Percentiles rank a stretch among this genome's conserved stretches.
Conservation (phyloP, 208 protist species). For the Willaertia magna region DNA sequence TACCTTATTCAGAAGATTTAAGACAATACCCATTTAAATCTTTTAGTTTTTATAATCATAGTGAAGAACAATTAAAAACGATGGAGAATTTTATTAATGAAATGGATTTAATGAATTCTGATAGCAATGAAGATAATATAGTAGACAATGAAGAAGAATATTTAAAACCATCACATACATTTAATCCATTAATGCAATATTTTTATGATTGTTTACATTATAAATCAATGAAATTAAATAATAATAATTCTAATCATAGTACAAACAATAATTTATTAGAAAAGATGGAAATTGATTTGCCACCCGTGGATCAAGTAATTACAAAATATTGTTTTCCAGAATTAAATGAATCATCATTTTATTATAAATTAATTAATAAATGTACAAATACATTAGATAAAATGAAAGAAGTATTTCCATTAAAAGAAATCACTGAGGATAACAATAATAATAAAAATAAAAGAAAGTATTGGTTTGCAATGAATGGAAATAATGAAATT, state of each 20-base stretch:
- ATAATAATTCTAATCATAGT: conserved; percentile 16
- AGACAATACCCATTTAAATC: conserved; percentile 52
- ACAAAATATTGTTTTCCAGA: conserved; percentile 12
- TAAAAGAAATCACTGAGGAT: not conserved
- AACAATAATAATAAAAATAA: not conserved
- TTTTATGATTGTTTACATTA: conserved; percentile 55
- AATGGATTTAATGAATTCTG: conserved; percentile 37
- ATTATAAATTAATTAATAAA: conserved; percentile 11
- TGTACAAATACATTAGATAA: not conserved
- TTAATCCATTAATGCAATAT: conserved; percentile 65
- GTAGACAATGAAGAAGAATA: conserved; percentile 39
- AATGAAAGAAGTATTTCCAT: not conserved
- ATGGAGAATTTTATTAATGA: conserved; percentile 43
- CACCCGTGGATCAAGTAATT: not conserved
- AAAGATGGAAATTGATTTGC: conserved; percentile 11
- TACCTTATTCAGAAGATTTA: conserved; percentile 69
- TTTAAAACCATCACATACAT: conserved; percentile 51
- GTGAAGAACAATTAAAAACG: conserved; percentile 45
- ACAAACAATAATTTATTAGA: conserved; percentile 14
- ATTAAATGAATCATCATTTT: not conserved
- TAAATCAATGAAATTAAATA: conserved; percentile 21
- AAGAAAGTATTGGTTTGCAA: conserved; percentile 9
- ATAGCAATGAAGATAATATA: conserved; percentile 53
- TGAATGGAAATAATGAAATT: not conserved
- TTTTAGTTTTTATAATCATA: conserved; percentile 2